Base-by-base conservation (phyloP, 2,329 filamentous ascomycete genomes). In the Diplodia sapinea region DNA sequence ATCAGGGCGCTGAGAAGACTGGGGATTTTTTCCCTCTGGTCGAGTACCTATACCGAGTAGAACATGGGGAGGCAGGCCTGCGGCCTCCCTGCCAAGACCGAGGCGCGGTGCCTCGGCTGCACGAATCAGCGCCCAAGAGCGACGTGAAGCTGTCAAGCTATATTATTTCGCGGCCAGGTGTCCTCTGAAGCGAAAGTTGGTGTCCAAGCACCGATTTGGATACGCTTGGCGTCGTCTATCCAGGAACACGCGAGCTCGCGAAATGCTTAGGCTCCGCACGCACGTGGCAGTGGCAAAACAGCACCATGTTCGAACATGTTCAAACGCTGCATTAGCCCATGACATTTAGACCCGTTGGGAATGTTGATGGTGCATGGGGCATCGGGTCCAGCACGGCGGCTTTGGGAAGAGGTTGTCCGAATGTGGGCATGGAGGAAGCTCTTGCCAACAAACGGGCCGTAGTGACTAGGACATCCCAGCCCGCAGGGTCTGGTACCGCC, bases 321-420 rank as follows among this genome's bases (percentile, higher is more conserved):
- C 36, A 7, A 20, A 43, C 3, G 26, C 4, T 51, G 43, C 43
- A 51, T 23, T 26, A 63, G 59, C n/a, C 33, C n/a, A 3, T n/a
- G 33, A 26, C 9, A 63, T 23, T 12, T 2, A 26, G 17, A 38
- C 36, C 7, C 33, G 59, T 51, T 63, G 59, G 29, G 59, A 38
- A 33, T 51, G 31, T 9, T 12, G 11, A 31, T 31, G 13, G 12
- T 8, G 12, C 11, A 15, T 38, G 59, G n/a, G 50, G n/a, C 2
- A 51, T 38, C 59, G 43, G 43, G n/a, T 47, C 23, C n/a, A 38
- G n/a, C 9, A 26, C 43, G 59, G 59, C 59, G 47, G n/a, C 11
- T 63, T 51, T 63, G 26, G 43, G 17, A 20, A 23, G 26, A 23
- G 3, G 23, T 12, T 13, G 29, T 49, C 56, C 56, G 38, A 31